phyloP scores from a whole-genome alignment of 1,284 basidiomycete species.

The Chalciporus sp. region DNA sequence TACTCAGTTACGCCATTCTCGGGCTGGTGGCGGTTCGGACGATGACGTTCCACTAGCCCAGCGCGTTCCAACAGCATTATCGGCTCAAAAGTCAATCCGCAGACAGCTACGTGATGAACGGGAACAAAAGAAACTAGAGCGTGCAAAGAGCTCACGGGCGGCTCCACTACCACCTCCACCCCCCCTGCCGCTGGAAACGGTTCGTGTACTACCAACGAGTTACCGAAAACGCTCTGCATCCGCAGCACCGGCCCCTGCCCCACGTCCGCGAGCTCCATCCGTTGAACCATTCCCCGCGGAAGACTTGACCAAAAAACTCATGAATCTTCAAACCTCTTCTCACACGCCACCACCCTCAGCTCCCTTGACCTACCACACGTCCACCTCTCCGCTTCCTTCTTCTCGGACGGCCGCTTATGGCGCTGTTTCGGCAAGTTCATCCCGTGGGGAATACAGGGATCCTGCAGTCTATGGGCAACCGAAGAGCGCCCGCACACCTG shows the following conservation, averaged over 20 bases:
- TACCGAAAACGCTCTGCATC: slow-evolving; percentile 35
- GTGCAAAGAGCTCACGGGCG: slow-evolving; percentile 35
- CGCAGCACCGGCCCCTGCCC: slow-evolving; percentile 23
- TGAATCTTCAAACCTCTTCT: slow-evolving; percentile 46
- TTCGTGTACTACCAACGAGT: slow-evolving; percentile 2
- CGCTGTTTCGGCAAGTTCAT: slow-evolving; percentile 25
- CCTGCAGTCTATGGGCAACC: slow-evolving; percentile 25
- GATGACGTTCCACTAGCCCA: slow-evolving; percentile 78
- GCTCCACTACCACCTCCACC: slow-evolving; percentile 11
- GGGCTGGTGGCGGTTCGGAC: slow-evolving; percentile 29
- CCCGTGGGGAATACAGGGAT: slow-evolving; percentile 25
- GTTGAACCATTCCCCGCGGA: slow-evolving; percentile 51
- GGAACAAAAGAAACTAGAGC: slow-evolving; percentile 55
- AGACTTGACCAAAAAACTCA: slow-evolving; percentile 60
- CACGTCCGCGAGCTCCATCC: slow-evolving; percentile 14
- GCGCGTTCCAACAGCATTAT: slow-evolving; percentile 74
- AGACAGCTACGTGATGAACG: slow-evolving; percentile 69
- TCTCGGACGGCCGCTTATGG: slow-evolving; percentile 13
- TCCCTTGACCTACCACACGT: slow-evolving; percentile 8
- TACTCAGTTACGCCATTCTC: slow-evolving; percentile 24
- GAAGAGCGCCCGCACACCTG: slow-evolving; percentile 22
- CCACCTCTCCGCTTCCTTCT: slow-evolving; percentile 6
- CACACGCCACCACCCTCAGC: slow-evolving; percentile 20
- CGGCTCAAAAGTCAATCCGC: slow-evolving; percentile 76
- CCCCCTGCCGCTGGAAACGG: slow-evolving; percentile 11